Evolutionary conservation across 345 rosid species (phyloP), one percentile per base, ranked within the genome.

Genomic region (Psidium friedrichsthalianum): DNA sequence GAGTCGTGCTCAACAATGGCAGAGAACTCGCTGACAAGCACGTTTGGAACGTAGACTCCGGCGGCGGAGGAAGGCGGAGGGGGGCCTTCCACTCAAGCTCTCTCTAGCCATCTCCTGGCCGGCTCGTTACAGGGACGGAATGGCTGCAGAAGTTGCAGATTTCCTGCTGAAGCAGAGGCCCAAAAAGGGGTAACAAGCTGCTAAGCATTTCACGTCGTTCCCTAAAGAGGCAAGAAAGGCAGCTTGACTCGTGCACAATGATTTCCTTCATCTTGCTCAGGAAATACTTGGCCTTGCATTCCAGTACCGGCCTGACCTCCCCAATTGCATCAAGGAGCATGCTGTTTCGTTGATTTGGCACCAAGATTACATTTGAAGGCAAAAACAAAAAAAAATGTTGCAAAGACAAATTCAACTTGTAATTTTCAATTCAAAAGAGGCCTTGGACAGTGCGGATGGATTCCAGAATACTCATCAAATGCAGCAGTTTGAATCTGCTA

Each of bases 221-320:
- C n/a, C n/a, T n/a, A n/a, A n/a, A n/a, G 96, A 95, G 96, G 99
- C 92, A 96, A 92, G 98, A 95, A 89, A 95, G 93, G 91, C 95
- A 94, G 95, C 98, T 97, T 85, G 92, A 94, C 95, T 97, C 69
- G 91, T 96, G 93, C 99, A 96, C 93, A 96, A 96, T 83, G 99
- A 97, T 90, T 94, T 97, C 89, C 92, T 95, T 56, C 95, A 93
- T 90, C 87, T 97, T 88, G 95, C 96, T 32, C 95, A 92, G 89
- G 99, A 95, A 91, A 93, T 96, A 87, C 96, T 93, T 81, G 98
- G 98, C 87, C 93, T 96, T 85, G 95, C 98, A 85, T 96, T 97
- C 90, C 92, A 97, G 99, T 97, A 97, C 88, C 96, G 96, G 25
- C 82, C 93, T 74, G 93, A 93, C 92, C 94, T 97, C 89, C 98